A percentile compares a stretch with the other conserved stretches of the same genome.
phyloP scores from a whole-genome alignment of 2,329 filamentous ascomycete species.

The Neocatenulostroma microsporum region DNA sequence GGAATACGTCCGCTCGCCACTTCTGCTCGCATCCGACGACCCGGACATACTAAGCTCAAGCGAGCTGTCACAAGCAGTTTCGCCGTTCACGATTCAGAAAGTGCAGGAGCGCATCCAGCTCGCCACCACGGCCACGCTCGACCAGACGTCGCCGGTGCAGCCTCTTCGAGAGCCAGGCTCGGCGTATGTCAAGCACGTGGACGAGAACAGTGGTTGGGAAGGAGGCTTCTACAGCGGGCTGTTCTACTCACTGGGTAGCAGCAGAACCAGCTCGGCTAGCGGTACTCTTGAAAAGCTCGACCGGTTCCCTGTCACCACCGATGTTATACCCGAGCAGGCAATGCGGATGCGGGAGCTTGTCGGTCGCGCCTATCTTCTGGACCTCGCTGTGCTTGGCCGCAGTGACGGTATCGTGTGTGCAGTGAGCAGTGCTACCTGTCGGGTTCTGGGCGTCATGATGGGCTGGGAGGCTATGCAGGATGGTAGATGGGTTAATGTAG shows the following conservation, averaged over 20 bases:
- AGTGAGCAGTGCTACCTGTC: constrained; percentile 60
- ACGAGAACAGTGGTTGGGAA: constrained; percentile 77
- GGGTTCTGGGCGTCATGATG: constrained; percentile 75
- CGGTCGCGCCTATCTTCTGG: constrained; percentile 72
- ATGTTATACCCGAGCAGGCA: constrained; percentile 36
- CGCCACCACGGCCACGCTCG: constrained; percentile 54
- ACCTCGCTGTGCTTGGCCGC: constrained; percentile 64
- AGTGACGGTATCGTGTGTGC: constrained; percentile 69
- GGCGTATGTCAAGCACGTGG: constrained; percentile 58
- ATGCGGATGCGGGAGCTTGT: constrained; percentile 64
- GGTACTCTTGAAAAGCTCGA: neutral
- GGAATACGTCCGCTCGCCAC: too few relatives aligned
- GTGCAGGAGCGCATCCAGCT: constrained; percentile 73
- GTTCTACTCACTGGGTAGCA: constrained; percentile 65
- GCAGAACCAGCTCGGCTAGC: neutral
- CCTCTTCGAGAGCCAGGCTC: constrained; percentile 34
- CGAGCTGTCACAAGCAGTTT: constrained; percentile 48
- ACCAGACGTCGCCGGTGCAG: constrained; percentile 26
- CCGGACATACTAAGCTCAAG: constrained; percentile 61
- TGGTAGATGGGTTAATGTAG: constrained; percentile 69
- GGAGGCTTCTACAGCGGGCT: constrained; percentile 76
- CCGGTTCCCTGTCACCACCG: neutral
- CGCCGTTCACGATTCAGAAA: constrained; percentile 33
- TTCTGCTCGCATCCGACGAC: constrained; percentile 73
- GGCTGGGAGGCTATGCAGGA: constrained; percentile 64